Conservation (phyloP, 108 stramenopile genomes). For the Schizochytrium sp. region DNA sequence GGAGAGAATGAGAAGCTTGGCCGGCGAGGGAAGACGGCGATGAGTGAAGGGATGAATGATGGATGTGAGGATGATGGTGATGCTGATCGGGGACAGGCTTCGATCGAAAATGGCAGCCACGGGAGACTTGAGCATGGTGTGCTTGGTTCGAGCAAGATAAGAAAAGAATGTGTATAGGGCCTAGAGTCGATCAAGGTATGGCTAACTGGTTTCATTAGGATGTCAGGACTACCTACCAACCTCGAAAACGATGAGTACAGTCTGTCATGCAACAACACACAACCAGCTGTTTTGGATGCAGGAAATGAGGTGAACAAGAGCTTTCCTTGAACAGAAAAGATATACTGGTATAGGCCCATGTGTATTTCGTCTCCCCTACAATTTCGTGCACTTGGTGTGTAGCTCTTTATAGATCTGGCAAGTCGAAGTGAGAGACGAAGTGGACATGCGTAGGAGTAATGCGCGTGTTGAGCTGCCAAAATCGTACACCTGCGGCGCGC, state of each 20-base stretch:
- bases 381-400: neutral
- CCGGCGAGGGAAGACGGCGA: neutral
- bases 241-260: no score
- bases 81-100: neutral
- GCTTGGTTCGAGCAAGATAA: no score
- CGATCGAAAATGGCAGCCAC: neutral
- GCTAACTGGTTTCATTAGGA: no score
- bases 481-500: neutral
- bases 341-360: no score
- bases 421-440: neutral
- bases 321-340: no score
- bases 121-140: no score
- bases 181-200: no score
- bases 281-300: no score
- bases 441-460: neutral
- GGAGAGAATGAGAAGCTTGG: neutral
- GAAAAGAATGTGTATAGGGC: no score
- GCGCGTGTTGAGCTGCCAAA: neutral
- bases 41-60: neutral
- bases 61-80: neutral
- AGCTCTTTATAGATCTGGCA: neutral
- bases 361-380: neutral
- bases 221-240: no score
- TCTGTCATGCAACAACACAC: no score
- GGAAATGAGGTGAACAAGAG: no score